Conservation (phyloP, 129 eudicot genomes). For the Lonicera japonica region DNA sequence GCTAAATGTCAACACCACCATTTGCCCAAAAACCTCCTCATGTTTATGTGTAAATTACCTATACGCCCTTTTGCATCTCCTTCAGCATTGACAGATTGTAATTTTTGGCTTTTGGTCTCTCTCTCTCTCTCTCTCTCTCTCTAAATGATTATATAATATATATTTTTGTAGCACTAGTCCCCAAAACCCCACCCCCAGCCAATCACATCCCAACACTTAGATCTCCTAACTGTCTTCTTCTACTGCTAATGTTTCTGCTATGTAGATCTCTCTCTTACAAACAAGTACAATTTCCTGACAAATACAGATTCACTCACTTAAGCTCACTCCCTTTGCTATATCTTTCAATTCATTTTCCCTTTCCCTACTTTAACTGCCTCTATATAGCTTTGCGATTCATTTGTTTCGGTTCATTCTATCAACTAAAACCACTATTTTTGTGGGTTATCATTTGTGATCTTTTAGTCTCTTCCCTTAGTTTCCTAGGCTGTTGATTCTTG, state of each 20-base stretch:
- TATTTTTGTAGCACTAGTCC: constrained; percentile 21
- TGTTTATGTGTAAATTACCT: constrained; percentile 31
- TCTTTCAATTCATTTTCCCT: not conserved
- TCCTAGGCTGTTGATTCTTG: not conserved
- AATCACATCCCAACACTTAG: constrained; percentile 46
- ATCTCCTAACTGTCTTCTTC: constrained; percentile 21
- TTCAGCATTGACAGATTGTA: constrained; percentile 46
- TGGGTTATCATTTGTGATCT: constrained; percentile 8
- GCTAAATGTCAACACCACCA: constrained; percentile 36
- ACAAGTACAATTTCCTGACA: constrained; percentile 48
- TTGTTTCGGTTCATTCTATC: constrained; percentile 1
- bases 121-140: constrained; percentile 11
- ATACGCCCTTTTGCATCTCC: constrained; percentile 33
- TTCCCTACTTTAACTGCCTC: constrained; percentile 5
- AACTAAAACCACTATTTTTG: constrained; percentile 6
- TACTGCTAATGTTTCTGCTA: constrained; percentile 29
- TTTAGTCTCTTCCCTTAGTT: not conserved
- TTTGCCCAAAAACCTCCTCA: constrained; percentile 23
- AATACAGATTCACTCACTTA: constrained; percentile 32
- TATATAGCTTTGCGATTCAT: constrained; percentile 3
- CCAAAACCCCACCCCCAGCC: constrained; percentile 46
- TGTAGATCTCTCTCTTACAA: constrained; percentile 35
- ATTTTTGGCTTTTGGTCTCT: constrained; percentile 24
- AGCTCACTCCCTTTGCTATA: constrained; percentile 25
- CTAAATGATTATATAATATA: constrained; percentile 5